These are phyloP conservation scores for Naganishia liquefaciens DNA, from an alignment of 1,284 basidiomycete species.

Conservation along the genomic window DNA sequence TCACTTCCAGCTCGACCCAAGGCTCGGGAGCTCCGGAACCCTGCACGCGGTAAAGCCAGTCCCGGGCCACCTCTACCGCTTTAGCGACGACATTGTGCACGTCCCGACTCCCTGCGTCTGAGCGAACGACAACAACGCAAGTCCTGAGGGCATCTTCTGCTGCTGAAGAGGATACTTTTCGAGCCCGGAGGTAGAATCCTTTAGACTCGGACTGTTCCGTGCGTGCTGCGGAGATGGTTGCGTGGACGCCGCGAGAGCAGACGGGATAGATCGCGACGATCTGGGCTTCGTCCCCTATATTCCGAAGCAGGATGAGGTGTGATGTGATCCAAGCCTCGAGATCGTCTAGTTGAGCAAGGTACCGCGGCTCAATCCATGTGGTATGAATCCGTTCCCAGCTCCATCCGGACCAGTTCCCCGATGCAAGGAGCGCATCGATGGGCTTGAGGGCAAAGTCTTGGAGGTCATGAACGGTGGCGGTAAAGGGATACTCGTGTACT, in stretches of 20 bases:
- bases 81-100: conserved; percentile 33
- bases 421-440: conserved; percentile 2
- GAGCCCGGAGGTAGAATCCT: conserved; percentile 21
- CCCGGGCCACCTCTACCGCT: conserved; percentile 35
- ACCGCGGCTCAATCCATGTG: conserved; percentile 37
- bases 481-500: conserved; percentile 4
- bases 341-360: conserved; percentile 26
- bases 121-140: conserved; percentile 35
- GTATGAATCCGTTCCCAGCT: conserved; percentile 27
- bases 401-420: conserved; percentile 22
- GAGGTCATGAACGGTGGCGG: not conserved
- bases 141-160: conserved; percentile 20
- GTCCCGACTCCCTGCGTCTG: conserved; percentile 3
- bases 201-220: conserved; percentile 31
- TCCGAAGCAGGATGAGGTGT: conserved; percentile 33
- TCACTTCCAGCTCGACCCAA: conserved; percentile 36
- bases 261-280: conserved; percentile 38
- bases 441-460: conserved; percentile 2
- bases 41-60: conserved; percentile 17
- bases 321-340: conserved; percentile 30
- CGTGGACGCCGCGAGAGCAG: conserved; percentile 34
- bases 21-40: conserved; percentile 30
- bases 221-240: conserved; percentile 35
- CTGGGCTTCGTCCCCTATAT: conserved; percentile 22
- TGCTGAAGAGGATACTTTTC: not conserved